Base-by-base conservation (phyloP, 2,329 filamentous ascomycete species). In the Aspergillus amoenus region DNA sequence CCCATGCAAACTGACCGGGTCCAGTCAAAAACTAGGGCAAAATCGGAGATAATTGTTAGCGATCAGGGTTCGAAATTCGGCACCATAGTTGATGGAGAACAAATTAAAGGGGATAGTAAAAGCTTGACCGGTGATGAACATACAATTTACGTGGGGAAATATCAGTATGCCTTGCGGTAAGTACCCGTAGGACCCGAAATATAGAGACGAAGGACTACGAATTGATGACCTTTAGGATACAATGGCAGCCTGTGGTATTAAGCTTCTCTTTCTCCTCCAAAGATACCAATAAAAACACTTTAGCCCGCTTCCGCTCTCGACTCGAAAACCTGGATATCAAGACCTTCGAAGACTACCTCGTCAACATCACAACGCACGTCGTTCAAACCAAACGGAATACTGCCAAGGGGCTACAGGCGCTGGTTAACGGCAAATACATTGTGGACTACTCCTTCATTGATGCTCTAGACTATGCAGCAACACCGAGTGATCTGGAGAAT, bases 311-410 rank as follows among this genome's bases (percentile, higher is more conserved):
- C 24, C 84, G 84, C 60, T 77, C 83, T 32, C 82, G 82, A 52
- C 83, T 97, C 17, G 91, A 95, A 70, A 84, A 88, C 44, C 81
- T 96, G n/a, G 94, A 96, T 69, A 88, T 97, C 73, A 97, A 97
- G 73, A 87, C 91, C 13, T 78, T 89, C 13, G 80, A 84, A 43
- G 87, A 92, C 4, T 97, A 91, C 72, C 77, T 89, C 22, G 77
- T 82, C 24, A 81, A 78, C 15, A 77, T 83, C 27, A 97, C 93
- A 0, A 96, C 93, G 0, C 93, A 97, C 73, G 89, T 96, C 11
- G 86, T 97, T 34, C 87, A 91, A 7, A 90, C 87, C 71, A 97
- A 96, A 75, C 84, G 94, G 47, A 99, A 97, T 71, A 93, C 91
- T 0, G 84, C 93, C 0, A 92, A 91, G 63, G 91, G 90, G 0